Evolutionary conservation across 345 rosid species (phyloP).

Genomic region (Dimocarpus longan): DNA sequence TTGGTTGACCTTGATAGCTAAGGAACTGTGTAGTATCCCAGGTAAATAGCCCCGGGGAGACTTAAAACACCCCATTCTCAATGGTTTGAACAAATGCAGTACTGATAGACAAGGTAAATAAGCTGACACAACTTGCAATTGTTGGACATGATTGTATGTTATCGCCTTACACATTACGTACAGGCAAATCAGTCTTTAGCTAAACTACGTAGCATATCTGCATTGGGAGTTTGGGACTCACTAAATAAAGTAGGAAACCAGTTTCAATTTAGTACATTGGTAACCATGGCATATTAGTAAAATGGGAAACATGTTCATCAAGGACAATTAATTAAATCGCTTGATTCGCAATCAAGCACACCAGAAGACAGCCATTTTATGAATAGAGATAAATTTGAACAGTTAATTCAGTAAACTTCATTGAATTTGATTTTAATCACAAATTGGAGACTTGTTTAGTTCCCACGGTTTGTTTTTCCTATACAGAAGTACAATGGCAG

Average conservation of each 20-base stretch:
- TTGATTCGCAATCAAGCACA: neutral
- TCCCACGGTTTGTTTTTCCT: neutral
- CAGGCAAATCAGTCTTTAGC: neutral
- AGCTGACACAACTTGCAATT: no score
- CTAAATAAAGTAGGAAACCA: no score
- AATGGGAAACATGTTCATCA: neutral
- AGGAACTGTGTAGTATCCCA: no score
- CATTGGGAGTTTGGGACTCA: neutral
- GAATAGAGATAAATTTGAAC: neutral
- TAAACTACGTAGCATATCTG: neutral
- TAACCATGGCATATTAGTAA: neutral
- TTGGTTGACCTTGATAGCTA: neutral
- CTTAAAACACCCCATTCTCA: neutral
- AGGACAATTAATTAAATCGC: neutral
- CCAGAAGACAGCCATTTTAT: neutral
- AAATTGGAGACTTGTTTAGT: no score
- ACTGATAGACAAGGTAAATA: neutral
- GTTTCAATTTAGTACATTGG: neutral
- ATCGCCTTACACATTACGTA: neutral
- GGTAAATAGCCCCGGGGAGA: neutral
- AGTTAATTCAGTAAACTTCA: neutral
- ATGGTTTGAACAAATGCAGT: no score
- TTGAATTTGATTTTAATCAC: neutral
- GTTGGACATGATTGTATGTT: no score
- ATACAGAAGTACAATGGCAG: neutral